A percentile compares a stretch with the other conserved stretches of the same genome.
These are phyloP conservation scores for Lipomyces oligophaga DNA, from an alignment of 805 yeast genomes.

Conservation along the genomic window DNA sequence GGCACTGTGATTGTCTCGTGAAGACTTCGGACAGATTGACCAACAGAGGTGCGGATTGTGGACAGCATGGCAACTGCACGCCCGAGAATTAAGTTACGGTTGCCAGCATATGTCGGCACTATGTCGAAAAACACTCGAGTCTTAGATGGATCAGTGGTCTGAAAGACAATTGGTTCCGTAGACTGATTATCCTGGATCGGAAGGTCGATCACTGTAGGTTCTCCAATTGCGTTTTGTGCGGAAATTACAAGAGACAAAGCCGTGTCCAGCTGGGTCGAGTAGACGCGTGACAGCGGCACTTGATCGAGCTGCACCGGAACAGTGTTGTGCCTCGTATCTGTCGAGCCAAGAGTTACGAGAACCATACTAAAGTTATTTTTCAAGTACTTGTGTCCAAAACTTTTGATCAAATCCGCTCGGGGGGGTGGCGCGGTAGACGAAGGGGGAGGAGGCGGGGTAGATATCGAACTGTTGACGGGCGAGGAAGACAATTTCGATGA, in stretches of 20 bases:
- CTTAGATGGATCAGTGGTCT: conserved; percentile 44
- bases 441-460: background rate
- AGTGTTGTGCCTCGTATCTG: conserved; percentile 60
- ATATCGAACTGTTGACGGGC: conserved; percentile 34
- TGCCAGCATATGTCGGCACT: conserved; percentile 68
- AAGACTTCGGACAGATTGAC: conserved; percentile 62
- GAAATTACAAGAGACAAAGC: conserved; percentile 71
- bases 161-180: conserved; percentile 68
- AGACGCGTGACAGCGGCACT: conserved; percentile 71
- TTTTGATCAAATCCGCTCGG: conserved; percentile 57
- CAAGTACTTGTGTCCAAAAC: conserved; percentile 80
- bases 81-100: conserved; percentile 55
- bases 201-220: conserved; percentile 65
- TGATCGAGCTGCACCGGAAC: conserved; percentile 65
- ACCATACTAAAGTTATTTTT: conserved; percentile 60
- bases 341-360: conserved; percentile 81
- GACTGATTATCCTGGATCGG: conserved; percentile 73
- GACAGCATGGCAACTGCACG: conserved; percentile 75
- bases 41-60: conserved; percentile 61
- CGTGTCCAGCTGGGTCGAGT: conserved; percentile 81
- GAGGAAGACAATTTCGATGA: conserved; percentile 19
- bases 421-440: conserved; percentile 3
- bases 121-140: conserved; percentile 73
- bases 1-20: conserved; percentile 67
- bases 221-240: conserved; percentile 43